A percentile compares a stretch with the other conserved stretches of the same genome.
Conservation (phyloP, 345 rosid species). For the Trapa incisa region DNA sequence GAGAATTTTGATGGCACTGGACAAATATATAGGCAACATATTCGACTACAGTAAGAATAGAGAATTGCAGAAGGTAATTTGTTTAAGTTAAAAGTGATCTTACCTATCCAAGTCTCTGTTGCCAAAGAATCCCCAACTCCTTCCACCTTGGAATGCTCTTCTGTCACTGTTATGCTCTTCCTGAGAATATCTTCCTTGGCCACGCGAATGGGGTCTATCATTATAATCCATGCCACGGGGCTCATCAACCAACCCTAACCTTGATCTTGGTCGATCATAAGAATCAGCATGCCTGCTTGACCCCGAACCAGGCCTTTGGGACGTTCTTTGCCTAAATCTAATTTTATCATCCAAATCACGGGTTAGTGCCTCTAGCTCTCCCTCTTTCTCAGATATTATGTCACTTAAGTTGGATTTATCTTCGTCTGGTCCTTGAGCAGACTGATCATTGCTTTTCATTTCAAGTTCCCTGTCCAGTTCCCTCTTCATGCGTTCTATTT, state of each 20-base stretch:
- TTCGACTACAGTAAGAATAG: not conserved
- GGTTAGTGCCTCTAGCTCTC: constrained; percentile 43
- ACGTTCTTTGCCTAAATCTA: constrained; percentile 60
- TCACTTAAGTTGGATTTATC: constrained; percentile 26
- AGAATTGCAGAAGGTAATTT: not conserved
- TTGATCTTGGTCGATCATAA: constrained; percentile 73
- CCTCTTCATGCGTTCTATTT: constrained; percentile 44
- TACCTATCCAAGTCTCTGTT: constrained; percentile 69
- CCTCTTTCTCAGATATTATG: constrained; percentile 45
- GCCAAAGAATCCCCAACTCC: constrained; percentile 70
- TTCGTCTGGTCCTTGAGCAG: constrained; percentile 24
- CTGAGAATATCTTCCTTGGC: constrained; percentile 51
- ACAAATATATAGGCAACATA: not conserved
- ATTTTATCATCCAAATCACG: constrained; percentile 68
- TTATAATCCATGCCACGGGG: constrained; percentile 50
- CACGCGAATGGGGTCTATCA: constrained; percentile 85
- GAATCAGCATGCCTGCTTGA: constrained; percentile 46
- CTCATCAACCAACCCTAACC: constrained; percentile 61
- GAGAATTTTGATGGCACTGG: not conserved
- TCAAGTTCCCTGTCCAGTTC: constrained; percentile 32
- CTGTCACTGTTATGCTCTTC: constrained; percentile 54
- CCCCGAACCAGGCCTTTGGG: constrained; percentile 71
- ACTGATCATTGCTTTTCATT: constrained; percentile 20
- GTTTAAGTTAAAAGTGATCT: not conserved
- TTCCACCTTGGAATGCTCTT: constrained; percentile 69